Base-by-base conservation (phyloP, 495 filamentous ascomycete species). In the Annulohypoxylon maeteangense region DNA sequence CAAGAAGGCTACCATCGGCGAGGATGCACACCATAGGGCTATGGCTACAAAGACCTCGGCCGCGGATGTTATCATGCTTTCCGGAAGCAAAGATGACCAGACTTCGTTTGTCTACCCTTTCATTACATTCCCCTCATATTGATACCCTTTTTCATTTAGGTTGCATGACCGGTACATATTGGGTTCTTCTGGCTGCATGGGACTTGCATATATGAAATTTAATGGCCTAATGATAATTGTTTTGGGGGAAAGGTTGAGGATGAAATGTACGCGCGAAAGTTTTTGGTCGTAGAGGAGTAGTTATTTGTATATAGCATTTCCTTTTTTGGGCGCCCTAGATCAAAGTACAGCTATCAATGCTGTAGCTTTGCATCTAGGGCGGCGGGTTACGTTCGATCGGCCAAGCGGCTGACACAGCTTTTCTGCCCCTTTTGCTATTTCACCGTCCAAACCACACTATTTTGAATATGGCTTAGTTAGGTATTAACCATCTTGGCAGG, bases 11-110 rank as follows among this genome's bases (percentile, higher is more conserved):
- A 93, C 92, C 8, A 88, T 83, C 67, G 94, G 95, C 71, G 91
- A 95, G 63, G 91, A 94, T 36, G 90, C 90, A 7, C 90, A 93
- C 76, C 87, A 95, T 78, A 87, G 89, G 65, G 89, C 92, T 66
- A 82, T 93, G 75, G 87, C 92, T 60, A 98, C 95, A 18, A 98
- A 97, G 83, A 98, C 95, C 11, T 95, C 91, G 53, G 90, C 93
- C 10, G 95, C 95, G 27, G 95, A 99, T 83, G 95, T 99, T 27
- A 87, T 99, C 78, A 98, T 98, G 93, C 96, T 94, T 89, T 95
- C 92, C 44, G 95, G 95, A 31, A 96, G 92, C 81, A 98, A 98
- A 79, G 95, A 99, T 79, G 89, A 90, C 61, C 95, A 99, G 81
- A 99, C 95, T 69, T 94, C 92, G 91, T 93, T 84, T 80, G 91